Evolutionary conservation across 2,329 filamentous ascomycete genomes (phyloP).

Genomic region (Colletotrichum filicis): DNA sequence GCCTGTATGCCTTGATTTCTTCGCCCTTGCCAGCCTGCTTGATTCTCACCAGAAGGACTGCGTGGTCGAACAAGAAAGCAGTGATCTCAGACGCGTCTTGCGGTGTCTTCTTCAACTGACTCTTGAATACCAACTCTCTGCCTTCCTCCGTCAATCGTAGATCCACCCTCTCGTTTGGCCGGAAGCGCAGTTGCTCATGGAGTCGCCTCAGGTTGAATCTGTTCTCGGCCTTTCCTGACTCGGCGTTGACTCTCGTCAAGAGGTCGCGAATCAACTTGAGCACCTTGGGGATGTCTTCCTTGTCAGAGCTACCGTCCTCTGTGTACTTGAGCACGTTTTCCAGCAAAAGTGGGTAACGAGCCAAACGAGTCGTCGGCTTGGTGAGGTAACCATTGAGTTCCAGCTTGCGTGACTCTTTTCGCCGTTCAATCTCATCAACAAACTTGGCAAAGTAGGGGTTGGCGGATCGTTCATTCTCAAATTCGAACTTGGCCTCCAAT

Average conservation of each 20-base stretch:
- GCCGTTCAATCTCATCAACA: conserved; percentile 94
- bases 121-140: conserved; percentile 94
- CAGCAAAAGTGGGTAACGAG: conserved; percentile 90
- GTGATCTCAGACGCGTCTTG: conserved; percentile 85
- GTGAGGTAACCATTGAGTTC: conserved; percentile 98
- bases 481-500: conserved; percentile 96
- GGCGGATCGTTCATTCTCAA: conserved; percentile 91
- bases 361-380: conserved; percentile 94
- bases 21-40: conserved; percentile 94
- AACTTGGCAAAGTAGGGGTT: conserved; percentile 90
- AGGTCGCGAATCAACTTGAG: conserved; percentile 88
- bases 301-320: conserved; percentile 88
- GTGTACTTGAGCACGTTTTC: conserved; percentile 95
- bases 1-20: conserved; percentile 93
- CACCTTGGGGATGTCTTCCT: conserved; percentile 91
- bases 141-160: conserved; percentile 94
- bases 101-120: conserved; percentile 89
- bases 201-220: conserved; percentile 94
- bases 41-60: conserved; percentile 88
- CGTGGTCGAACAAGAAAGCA: conserved; percentile 96
- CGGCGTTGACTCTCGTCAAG: conserved; percentile 87
- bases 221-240: conserved; percentile 97
- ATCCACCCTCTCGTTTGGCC: conserved; percentile 90
- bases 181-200: conserved; percentile 91
- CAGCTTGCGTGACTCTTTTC: conserved; percentile 96